Conservation (phyloP, 768 basidiomycete species). For the Tylopilus sp. region DNA sequence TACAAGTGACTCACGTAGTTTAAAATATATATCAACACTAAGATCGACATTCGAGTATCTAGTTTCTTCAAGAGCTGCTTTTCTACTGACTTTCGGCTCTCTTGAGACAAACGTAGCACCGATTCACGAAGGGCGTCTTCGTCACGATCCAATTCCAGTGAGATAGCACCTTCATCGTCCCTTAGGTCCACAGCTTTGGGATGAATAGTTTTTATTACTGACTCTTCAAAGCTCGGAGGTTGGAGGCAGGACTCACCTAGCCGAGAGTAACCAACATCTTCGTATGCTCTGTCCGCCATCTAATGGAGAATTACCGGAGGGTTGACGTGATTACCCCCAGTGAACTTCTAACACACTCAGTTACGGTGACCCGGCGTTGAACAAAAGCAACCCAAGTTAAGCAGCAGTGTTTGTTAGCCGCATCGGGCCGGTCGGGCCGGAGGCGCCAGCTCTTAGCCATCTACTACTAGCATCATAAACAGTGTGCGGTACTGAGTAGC, state of each 20-base stretch:
- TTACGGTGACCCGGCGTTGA: not conserved
- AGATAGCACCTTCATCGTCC: not conserved
- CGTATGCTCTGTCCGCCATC: not conserved
- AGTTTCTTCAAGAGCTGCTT: slow-evolving; percentile 31
- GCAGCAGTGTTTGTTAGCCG: too few relatives aligned
- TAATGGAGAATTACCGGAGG: not conserved
- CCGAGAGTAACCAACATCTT: not conserved
- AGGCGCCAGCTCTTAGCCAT: too few relatives aligned
- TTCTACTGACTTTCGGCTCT: slow-evolving; percentile 38
- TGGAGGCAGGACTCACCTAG: slow-evolving; percentile 15
- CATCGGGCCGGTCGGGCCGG: too few relatives aligned
- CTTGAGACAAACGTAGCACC: not conserved
- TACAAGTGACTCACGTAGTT: slow-evolving; percentile 30
- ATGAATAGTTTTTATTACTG: not conserved
- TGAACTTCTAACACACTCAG: too few relatives aligned
- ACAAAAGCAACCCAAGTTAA: too few relatives aligned
- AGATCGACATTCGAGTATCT: slow-evolving; percentile 34
- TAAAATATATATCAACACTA: slow-evolving; percentile 34
- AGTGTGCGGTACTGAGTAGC: not conserved
- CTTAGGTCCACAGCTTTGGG: slow-evolving; percentile 2
- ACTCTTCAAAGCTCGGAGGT: not conserved
- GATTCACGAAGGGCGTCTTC: not conserved
- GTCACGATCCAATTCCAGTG: not conserved
- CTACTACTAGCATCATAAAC: too few relatives aligned
- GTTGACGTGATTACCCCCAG: not conserved